Conservation (phyloP, 2,329 filamentous ascomycete species). For the Hysterium pulicare region DNA sequence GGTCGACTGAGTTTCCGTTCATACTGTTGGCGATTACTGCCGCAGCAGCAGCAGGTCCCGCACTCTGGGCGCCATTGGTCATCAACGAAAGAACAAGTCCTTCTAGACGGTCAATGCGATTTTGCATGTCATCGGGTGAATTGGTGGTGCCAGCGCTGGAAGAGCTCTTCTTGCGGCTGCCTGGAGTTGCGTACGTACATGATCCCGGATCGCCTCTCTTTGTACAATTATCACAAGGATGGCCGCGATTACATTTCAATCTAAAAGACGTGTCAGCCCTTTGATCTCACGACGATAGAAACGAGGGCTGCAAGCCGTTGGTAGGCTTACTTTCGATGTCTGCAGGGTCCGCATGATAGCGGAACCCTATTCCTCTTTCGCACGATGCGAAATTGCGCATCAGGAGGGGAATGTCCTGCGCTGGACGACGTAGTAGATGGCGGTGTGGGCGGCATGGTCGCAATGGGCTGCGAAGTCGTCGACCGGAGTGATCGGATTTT, state of each 20-base stretch:
- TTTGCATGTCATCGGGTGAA: slow-evolving; percentile 94
- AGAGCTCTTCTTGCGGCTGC: slow-evolving; percentile 67
- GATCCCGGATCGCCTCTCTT: slow-evolving; percentile 78
- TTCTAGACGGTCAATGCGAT: slow-evolving; percentile 92
- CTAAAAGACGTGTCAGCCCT: slow-evolving; percentile 35
- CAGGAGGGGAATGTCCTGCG: slow-evolving; percentile 76
- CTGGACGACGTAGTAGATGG: slow-evolving; percentile 74
- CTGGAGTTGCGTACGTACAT: slow-evolving; percentile 75
- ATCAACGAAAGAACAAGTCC: slow-evolving; percentile 88
- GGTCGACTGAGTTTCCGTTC: slow-evolving; percentile 37
- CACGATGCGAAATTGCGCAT: slow-evolving; percentile 82
- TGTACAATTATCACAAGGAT: slow-evolving; percentile 91
- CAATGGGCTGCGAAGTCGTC: background rate
- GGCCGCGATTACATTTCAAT: slow-evolving; percentile 87
- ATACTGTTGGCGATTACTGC: slow-evolving; percentile 53
- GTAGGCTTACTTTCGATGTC: slow-evolving; percentile 75
- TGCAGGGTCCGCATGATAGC: slow-evolving; percentile 85
- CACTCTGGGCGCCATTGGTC: slow-evolving; percentile 73
- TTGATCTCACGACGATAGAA: background rate
- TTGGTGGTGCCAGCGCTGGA: slow-evolving; percentile 55
- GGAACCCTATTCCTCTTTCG: slow-evolving; percentile 90
- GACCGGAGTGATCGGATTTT: slow-evolving; percentile 17
- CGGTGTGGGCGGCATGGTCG: slow-evolving; percentile 68
- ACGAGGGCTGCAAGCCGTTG: background rate
- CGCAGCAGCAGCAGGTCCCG: slow-evolving; percentile 57